Conservation (phyloP, 1,284 basidiomycete species). For the Apiotrichum veenhuisii region DNA sequence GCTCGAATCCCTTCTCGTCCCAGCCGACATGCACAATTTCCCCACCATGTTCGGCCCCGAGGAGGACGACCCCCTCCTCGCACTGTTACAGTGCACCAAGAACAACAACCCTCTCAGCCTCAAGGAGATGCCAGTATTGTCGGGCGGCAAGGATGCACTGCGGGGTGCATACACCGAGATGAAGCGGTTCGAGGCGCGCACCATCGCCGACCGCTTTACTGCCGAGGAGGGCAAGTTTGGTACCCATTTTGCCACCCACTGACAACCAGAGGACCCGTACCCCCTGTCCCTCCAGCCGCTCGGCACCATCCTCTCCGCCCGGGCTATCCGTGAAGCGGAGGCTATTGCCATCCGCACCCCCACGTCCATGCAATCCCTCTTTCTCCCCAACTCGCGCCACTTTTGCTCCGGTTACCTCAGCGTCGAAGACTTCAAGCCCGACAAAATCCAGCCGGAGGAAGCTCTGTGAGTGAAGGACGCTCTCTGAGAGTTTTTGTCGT, state of each 20-base stretch:
- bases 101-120: neutral
- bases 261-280: neutral
- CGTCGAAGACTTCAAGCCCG: neutral
- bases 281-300: neutral
- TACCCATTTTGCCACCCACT: neutral
- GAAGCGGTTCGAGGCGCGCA: neutral
- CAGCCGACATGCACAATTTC: constrained; percentile 2
- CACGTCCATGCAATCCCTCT: neutral
- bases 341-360: neutral
- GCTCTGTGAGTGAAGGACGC: constrained; percentile 6
- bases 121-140: neutral
- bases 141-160: neutral
- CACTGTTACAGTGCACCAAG: neutral
- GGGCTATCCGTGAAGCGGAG: neutral
- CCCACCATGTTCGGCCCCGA: constrained; percentile 11
- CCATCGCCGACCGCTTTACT: neutral
- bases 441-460: neutral
- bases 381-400: constrained; percentile 5
- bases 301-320: neutral
- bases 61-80: constrained; percentile 8
- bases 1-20: neutral
- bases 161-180: neutral
- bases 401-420: neutral
- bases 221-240: neutral
- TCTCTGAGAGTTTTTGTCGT: neutral